Percentiles rank a stretch among this genome's conserved stretches.
Conservation (phyloP, 176 grass and related monocot species). For the Lolium multiflorum region DNA sequence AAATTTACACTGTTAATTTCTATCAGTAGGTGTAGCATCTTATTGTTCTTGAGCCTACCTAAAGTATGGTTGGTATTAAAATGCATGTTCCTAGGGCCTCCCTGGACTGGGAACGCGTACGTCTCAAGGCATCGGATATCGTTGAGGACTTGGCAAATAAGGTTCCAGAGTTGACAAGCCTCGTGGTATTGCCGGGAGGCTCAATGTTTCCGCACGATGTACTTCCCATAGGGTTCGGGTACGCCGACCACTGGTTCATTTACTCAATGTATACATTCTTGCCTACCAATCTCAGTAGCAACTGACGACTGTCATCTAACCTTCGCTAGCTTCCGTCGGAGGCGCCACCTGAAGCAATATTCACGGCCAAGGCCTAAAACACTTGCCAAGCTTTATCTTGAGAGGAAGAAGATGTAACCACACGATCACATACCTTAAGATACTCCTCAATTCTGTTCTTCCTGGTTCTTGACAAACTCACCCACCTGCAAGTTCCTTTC, state of each 20-base stretch:
- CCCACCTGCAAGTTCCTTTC: not conserved
- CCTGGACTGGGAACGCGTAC: not conserved
- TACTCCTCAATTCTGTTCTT: not conserved
- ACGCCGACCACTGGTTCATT: not conserved
- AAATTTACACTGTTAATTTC: too few relatives aligned
- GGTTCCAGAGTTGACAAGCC: not conserved
- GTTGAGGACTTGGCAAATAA: not conserved
- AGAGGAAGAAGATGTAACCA: not conserved
- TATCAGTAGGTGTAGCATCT: too few relatives aligned
- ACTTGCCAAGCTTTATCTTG: not conserved
- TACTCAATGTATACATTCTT: not conserved
- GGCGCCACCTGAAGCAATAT: not conserved
- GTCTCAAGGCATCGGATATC: not conserved
- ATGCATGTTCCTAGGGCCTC: too few relatives aligned
- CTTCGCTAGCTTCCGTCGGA: not conserved
- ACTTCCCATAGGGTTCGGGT: slow-evolving; percentile 1
- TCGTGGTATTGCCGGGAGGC: not conserved
- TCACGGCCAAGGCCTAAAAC: not conserved
- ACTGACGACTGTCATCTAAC: not conserved
- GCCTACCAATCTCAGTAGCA: not conserved
- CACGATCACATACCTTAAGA: not conserved
- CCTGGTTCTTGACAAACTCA: not conserved
- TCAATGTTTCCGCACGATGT: not conserved
- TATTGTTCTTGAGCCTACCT: not conserved
- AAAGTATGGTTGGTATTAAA: not conserved